Percentiles rank a stretch among this genome's conserved stretches.
phyloP scores from a whole-genome alignment of 345 rosid genomes.

The Moricandia moricandioides region DNA sequence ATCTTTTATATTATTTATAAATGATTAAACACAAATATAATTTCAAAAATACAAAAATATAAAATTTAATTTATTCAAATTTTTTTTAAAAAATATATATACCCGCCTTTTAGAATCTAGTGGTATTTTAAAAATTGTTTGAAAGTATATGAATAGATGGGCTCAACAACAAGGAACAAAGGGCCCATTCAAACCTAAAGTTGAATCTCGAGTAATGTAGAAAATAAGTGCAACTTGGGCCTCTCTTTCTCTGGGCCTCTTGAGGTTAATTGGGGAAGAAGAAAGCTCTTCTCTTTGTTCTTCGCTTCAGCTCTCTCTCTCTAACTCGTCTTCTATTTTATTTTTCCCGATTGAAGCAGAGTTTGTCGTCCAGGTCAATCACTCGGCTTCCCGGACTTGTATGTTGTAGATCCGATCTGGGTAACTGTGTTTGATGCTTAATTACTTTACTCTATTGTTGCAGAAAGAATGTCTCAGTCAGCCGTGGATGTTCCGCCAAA shows the following conservation, averaged over 20 bases:
- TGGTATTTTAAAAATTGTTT: too few species aligned
- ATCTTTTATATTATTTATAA: too few species aligned
- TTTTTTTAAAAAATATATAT: too few species aligned
- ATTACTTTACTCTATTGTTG: not conserved
- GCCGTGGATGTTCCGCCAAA: conserved; percentile 53
- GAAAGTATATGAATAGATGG: not conserved
- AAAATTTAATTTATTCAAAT: too few species aligned
- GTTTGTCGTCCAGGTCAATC: conserved; percentile 5
- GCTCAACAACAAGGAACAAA: not conserved
- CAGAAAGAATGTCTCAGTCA: conserved; percentile 54
- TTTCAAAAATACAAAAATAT: too few species aligned
- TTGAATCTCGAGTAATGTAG: too few species aligned
- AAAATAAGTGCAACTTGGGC: not conserved
- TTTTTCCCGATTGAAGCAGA: conserved; percentile 1
- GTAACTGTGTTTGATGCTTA: conserved; percentile 2
- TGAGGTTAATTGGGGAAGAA: conserved; percentile 37
- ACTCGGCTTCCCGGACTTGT: too few species aligned
- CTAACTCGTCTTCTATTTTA: not conserved
- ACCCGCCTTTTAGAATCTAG: too few species aligned
- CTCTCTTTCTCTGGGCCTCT: too few species aligned
- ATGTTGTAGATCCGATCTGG: conserved; percentile 9
- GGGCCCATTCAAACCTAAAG: not conserved
- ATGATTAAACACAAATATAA: too few species aligned
- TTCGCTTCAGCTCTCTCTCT: conserved; percentile 6
- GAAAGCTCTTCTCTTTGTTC: conserved; percentile 3